phyloP scores from a whole-genome alignment of 192 early-diverging fungal species.

The Thamnidium elegans region DNA sequence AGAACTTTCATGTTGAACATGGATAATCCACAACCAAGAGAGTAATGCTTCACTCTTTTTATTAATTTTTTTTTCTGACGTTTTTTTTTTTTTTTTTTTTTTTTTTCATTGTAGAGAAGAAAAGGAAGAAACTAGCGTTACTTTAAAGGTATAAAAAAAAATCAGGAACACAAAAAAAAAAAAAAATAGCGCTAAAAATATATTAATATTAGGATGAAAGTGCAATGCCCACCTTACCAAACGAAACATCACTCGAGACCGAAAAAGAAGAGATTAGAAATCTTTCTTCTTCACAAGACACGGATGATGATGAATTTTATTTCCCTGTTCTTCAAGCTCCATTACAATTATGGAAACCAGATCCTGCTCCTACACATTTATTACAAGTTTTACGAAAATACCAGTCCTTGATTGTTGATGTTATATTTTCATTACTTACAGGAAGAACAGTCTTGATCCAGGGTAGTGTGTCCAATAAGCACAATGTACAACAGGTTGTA shows the following conservation, averaged over 20 bases:
- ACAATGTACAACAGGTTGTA: slow-evolving; percentile 19
- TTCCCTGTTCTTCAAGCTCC: slow-evolving; percentile 4
- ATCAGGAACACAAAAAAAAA: neutral
- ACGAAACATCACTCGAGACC: too few relatives aligned
- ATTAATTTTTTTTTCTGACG: neutral
- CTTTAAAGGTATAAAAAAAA: neutral
- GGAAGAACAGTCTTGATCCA: slow-evolving; percentile 30
- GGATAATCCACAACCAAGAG: slow-evolving; percentile 19
- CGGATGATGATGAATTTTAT: neutral
- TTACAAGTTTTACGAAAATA: slow-evolving; percentile 20
- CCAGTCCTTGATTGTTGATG: slow-evolving; percentile 24
- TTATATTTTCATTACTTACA: slow-evolving; percentile 35
- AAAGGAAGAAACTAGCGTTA: neutral
- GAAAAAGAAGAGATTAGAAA: too few relatives aligned
- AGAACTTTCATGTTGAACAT: slow-evolving; percentile 19
- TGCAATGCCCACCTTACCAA: too few relatives aligned
- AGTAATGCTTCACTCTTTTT: neutral
- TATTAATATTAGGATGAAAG: too few relatives aligned
- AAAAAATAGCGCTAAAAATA: neutral
- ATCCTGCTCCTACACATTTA: neutral
- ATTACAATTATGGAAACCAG: slow-evolving; percentile 15
- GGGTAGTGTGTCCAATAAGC: slow-evolving; percentile 17
- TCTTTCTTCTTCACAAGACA: too few relatives aligned
- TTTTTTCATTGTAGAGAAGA: neutral
- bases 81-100: neutral